Conservation (phyloP, 2,329 filamentous ascomycete genomes). For the Colletotrichum acutatum region DNA sequence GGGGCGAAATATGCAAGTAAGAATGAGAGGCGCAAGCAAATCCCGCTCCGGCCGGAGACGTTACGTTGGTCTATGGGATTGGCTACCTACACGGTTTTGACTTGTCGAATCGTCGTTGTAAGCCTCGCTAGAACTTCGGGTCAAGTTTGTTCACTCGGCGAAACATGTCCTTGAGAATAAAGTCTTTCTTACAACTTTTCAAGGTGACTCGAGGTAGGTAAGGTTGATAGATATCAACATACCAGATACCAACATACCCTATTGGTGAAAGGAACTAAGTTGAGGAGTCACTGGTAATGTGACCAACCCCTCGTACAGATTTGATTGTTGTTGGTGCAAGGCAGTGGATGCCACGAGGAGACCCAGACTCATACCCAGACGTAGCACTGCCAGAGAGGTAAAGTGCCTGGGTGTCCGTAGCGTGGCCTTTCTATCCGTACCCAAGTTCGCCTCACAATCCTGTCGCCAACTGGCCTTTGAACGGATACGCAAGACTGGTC, state of each 20-base stretch:
- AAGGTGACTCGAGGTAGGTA: background rate
- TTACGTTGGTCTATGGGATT: background rate
- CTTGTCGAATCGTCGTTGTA: background rate
- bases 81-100: background rate
- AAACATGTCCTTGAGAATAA: background rate
- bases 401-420: background rate
- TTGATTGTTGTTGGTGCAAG: constrained; percentile 11
- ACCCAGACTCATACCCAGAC: background rate
- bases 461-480: background rate
- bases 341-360: constrained; percentile 3
- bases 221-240: background rate
- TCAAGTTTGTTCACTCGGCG: background rate
- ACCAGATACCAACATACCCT: background rate
- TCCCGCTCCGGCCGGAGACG: background rate
- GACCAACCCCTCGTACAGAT: background rate
- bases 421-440: background rate
- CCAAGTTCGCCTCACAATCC: background rate
- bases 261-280: background rate
- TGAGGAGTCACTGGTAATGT: background rate
- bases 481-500: background rate
- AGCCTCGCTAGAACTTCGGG: background rate
- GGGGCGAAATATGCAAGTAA: constrained; percentile 17
- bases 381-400: background rate
- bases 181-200: background rate
- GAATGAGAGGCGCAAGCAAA: background rate